Percentiles rank a stretch among this genome's conserved stretches.
These are phyloP conservation scores for Blastocystis hominis DNA, from an alignment of 352 stramenopile genomes.

Conservation along the genomic window DNA sequence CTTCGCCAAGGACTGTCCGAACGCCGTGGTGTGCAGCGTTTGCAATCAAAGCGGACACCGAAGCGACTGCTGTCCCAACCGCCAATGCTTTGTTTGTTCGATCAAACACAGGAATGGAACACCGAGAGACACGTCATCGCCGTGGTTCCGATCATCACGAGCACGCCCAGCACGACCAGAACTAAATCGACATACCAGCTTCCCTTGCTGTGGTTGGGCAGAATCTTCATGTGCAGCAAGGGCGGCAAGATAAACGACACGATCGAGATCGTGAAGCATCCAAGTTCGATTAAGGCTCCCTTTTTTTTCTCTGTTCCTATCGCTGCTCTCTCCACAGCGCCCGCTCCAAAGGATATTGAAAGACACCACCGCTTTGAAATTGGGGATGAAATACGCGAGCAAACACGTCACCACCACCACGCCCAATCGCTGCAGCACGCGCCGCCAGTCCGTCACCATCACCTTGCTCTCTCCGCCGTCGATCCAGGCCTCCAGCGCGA, in stretches of 20 bases:
- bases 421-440: slow-evolving; percentile 23
- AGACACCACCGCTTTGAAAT: slow-evolving; percentile 43
- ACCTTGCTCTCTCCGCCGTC: slow-evolving; percentile 5
- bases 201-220: slow-evolving; percentile 19
- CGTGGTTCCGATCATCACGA: slow-evolving; percentile 28
- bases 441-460: slow-evolving; percentile 40
- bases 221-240: slow-evolving; percentile 32
- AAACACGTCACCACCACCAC: slow-evolving; percentile 36
- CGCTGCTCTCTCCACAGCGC: too few species aligned
- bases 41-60: slow-evolving; percentile 27
- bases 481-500: slow-evolving; percentile 52
- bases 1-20: slow-evolving; percentile 40
- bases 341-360: slow-evolving; percentile 52
- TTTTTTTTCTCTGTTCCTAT: too few species aligned
- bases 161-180: slow-evolving; percentile 43
- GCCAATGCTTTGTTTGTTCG: not conserved
- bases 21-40: slow-evolving; percentile 20
- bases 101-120: slow-evolving; percentile 25
- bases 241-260: slow-evolving; percentile 56
- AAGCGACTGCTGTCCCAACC: not conserved
- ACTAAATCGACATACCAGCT: slow-evolving; percentile 54
- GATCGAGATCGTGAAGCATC: slow-evolving; percentile 57
- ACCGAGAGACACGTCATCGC: not conserved
- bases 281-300: not conserved
- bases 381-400: slow-evolving; percentile 50